Conservation (phyloP, 2,329 filamentous ascomycete genomes). For the Apiospora kogelbergensis region DNA sequence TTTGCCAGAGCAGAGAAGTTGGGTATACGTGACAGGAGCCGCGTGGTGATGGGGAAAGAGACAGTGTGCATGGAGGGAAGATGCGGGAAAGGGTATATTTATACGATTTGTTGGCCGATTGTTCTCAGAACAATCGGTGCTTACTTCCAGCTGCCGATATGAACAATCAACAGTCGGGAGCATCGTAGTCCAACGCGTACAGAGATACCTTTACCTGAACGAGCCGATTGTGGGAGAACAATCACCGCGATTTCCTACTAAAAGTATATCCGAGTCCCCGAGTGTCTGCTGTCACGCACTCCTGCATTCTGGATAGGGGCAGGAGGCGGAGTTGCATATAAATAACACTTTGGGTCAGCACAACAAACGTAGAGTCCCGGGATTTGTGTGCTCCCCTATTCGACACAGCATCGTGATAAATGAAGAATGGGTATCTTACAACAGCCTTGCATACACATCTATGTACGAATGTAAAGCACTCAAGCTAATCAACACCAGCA, state of each 20-base stretch:
- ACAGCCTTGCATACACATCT: neutral
- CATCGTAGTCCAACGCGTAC: no score
- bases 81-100: neutral
- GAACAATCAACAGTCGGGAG: neutral
- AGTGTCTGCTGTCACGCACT: neutral
- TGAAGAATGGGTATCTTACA: no score
- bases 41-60: neutral
- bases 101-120: neutral
- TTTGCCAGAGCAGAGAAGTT: no score
- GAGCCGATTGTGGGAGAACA: neutral
- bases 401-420: no score
- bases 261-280: neutral
- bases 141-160: neutral
- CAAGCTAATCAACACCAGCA: neutral
- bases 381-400: no score
- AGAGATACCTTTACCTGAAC: neutral
- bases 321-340: neutral
- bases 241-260: neutral
- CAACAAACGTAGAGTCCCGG: no score
- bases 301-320: neutral
- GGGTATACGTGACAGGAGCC: neutral
- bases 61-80: neutral
- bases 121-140: neutral
- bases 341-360: no score
- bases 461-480: neutral